Base-by-base conservation (phyloP, 129 eudicot species). In the Chrysanthemum makinoi region DNA sequence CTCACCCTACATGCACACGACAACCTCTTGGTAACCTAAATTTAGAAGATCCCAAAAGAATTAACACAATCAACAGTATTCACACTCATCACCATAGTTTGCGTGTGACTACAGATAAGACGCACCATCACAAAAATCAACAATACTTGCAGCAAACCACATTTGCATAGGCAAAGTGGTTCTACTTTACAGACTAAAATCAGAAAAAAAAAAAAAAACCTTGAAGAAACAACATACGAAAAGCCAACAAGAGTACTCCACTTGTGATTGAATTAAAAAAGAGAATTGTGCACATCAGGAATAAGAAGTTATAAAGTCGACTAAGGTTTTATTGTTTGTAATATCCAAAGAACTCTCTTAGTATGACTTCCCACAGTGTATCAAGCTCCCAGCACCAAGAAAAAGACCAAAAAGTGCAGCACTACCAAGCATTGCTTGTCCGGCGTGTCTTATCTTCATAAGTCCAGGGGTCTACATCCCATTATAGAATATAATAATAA, bases 391-490 rank as follows among this genome's bases (percentile, higher is more conserved):
- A 56, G 84, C 83, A 56, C 89, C 89, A 7, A 85, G 80, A 70
- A 85, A 85, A 28, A 85, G 86, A 35, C 89, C 86, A 61, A 85
- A 85, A 66, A 85, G 28, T 61, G 86, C 89, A 62, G 89, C 89
- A 79, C 89, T 85, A 6, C 86, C 84, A n/a, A 82, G 69, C 3
- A 84, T 85, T 39, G 84, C 66, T 81, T 79, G 86, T 51, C 89
- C 89, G 28, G 81, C 79, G 66, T 78, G 59, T 74, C 86, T 72
- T 59, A 85, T 66, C 78, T 85, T 85, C 79, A 75, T 43, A 46
- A 81, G 65, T 26, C 89, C 86, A 10, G 89, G 86, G 9, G 81
- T 65, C 89, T 84, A 76, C 83, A 78, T 2, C 28, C 57, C 52
- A 17, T 12, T 62, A 48, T 62, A n/a, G n/a, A 5, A 60, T 19